Evolutionary conservation across 768 basidiomycete species (phyloP).

Genomic region (Suillus clintonianus): DNA sequence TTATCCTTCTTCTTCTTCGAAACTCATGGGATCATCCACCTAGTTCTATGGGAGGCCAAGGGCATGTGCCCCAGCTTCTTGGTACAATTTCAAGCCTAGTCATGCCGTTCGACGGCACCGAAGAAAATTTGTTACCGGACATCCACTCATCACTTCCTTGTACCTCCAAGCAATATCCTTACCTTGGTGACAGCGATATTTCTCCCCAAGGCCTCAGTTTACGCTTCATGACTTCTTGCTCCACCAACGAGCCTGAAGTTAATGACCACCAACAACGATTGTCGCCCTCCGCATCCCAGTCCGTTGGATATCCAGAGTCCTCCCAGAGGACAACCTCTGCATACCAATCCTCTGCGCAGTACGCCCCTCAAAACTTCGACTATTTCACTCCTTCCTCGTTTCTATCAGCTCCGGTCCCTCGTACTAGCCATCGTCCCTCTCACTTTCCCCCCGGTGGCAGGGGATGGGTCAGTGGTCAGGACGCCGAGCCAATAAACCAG

Average conservation of each 20-base stretch:
- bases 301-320: constrained; percentile 28
- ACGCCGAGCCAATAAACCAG: neutral
- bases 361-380: constrained; percentile 14
- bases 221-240: constrained; percentile 30
- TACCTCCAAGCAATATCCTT: constrained; percentile 14
- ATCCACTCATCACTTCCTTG: constrained; percentile 14
- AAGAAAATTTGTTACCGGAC: constrained; percentile 19
- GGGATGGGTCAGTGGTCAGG: constrained; percentile 22
- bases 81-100: neutral
- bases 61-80: neutral
- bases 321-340: constrained; percentile 32
- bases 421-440: neutral
- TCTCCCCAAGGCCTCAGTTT: constrained; percentile 13
- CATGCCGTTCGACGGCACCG: constrained; percentile 14
- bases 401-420: constrained; percentile 10
- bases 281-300: constrained; percentile 11
- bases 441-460: neutral
- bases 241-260: constrained; percentile 25
- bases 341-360: constrained; percentile 14
- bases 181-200: constrained; percentile 10
- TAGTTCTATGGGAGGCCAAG: neutral
- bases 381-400: constrained; percentile 12
- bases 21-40: neutral
- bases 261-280: constrained; percentile 23
- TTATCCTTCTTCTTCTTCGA: neutral